These are phyloP conservation scores for Mortierella sp. DNA, from an alignment of 371 early-diverging fungal species.

Conservation along the genomic window DNA sequence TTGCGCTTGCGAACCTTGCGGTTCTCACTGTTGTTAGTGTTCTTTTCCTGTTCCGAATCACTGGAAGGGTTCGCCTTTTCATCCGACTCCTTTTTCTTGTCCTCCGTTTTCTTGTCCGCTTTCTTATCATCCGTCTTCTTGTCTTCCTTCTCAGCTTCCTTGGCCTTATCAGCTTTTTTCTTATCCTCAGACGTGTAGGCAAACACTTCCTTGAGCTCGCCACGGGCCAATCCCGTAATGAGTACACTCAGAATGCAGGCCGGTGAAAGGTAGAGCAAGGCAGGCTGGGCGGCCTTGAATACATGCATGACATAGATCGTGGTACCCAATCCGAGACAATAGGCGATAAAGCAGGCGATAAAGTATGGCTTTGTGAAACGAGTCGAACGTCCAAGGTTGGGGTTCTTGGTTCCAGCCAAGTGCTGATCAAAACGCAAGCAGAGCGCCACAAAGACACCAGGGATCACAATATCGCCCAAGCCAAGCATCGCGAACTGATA, in stretches of 20 bases:
- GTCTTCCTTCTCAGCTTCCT: constrained; percentile 61
- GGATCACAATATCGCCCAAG: constrained; percentile 97
- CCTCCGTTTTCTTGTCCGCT: constrained; percentile 29
- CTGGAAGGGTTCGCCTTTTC: constrained; percentile 21
- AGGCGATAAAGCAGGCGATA: constrained; percentile 80
- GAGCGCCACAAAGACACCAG: constrained; percentile 94
- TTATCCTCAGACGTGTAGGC: constrained; percentile 77
- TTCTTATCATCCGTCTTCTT: constrained; percentile 48
- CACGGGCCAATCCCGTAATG: constrained; percentile 81
- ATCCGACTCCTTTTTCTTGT: constrained; percentile 15
- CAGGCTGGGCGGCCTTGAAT: constrained; percentile 98
- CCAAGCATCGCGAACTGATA: constrained; percentile 94
- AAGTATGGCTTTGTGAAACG: constrained; percentile 91
- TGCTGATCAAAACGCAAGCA: constrained; percentile 89
- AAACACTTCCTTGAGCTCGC: constrained; percentile 86
- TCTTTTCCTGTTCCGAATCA: constrained; percentile 44
- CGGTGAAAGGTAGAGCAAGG: constrained; percentile 95
- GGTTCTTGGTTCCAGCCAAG: constrained; percentile 56
- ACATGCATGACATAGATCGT: constrained; percentile 95
- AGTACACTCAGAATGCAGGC: constrained; percentile 92
- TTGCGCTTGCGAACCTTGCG: constrained; percentile 47
- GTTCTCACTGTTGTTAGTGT: constrained; percentile 14
- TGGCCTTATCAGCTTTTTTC: constrained; percentile 61
- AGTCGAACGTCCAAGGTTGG: constrained; percentile 60
- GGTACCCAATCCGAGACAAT: constrained; percentile 85